Evolutionary conservation across 768 basidiomycete species (phyloP).

Genomic region (Termitomyces sp.): DNA sequence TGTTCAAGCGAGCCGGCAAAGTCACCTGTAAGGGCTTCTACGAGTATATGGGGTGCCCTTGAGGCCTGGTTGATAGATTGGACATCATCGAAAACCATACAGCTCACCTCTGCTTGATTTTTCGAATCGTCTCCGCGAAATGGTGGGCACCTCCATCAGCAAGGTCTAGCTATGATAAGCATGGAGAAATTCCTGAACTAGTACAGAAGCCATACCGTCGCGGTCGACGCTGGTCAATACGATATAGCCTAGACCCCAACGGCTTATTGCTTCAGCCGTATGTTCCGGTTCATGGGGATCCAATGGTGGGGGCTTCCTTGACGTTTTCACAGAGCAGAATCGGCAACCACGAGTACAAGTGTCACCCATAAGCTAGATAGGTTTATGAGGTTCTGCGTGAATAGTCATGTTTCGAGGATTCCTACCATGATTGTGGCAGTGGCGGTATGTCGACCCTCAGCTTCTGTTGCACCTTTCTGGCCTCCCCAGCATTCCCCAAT

Average conservation of each 20-base stretch:
- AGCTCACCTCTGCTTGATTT: conserved; percentile 90
- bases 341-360: conserved; percentile 97
- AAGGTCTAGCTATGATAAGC: conserved; percentile 59
- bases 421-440: conserved; percentile 98
- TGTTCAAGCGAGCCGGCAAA: conserved; percentile 78
- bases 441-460: conserved; percentile 76
- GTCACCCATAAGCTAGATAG: conserved; percentile 90
- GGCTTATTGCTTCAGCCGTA: conserved; percentile 95
- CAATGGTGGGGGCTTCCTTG: conserved; percentile 80
- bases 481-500: conserved; percentile 99
- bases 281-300: conserved; percentile 98
- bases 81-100: not conserved
- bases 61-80: conserved; percentile 7
- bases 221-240: conserved; percentile 96
- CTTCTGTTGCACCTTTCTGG: conserved; percentile 59
- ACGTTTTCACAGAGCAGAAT: conserved; percentile 97
- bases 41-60: conserved; percentile 92
- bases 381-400: conserved; percentile 3
- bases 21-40: conserved; percentile 95
- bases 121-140: conserved; percentile 92
- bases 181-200: conserved; percentile 3
- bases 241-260: conserved; percentile 98
- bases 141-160: conserved; percentile 90
- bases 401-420: not conserved
- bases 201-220: conserved; percentile 63